A percentile compares a stretch with the other conserved stretches of the same genome.
Evolutionary conservation across 2,329 filamentous ascomycete genomes (phyloP).

Genomic region (Epichloe brachyelytri): DNA sequence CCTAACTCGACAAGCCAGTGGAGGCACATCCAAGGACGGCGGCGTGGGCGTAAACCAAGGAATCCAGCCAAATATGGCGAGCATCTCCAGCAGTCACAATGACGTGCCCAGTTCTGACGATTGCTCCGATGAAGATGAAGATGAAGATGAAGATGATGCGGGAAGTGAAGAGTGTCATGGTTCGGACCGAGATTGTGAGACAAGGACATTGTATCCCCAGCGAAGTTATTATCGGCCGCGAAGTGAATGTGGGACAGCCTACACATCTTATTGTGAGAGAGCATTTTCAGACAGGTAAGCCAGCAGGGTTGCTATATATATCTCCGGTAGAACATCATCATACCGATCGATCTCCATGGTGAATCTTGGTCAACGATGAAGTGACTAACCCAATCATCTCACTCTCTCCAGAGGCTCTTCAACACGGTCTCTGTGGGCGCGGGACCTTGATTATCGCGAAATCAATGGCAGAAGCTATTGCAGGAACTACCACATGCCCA

Average conservation of each 20-base stretch:
- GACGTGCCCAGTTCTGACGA: conserved; percentile 11
- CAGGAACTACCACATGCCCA: conserved; percentile 51
- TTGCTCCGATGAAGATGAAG: conserved; percentile 9
- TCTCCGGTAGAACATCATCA: no score
- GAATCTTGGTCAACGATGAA: not conserved
- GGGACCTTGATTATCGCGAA: conserved; percentile 41
- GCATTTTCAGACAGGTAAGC: conserved; percentile 27
- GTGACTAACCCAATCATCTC: no score
- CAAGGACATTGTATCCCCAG: conserved; percentile 29
- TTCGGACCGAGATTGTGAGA: conserved; percentile 20
- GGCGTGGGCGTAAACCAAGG: conserved; percentile 20
- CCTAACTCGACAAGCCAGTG: not conserved
- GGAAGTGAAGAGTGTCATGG: conserved; percentile 14
- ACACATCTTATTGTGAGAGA: conserved; percentile 17
- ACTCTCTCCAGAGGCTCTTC: conserved; percentile 23
- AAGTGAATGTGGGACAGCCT: conserved; percentile 23
- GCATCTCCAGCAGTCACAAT: conserved; percentile 22
- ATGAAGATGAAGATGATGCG: no score
- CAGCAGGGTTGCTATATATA: no score
- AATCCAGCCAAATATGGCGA: conserved; percentile 25
- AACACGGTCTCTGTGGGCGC: conserved; percentile 35
- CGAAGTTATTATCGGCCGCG: conserved; percentile 27
- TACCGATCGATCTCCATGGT: no score
- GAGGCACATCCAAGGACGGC: conserved; percentile 5
- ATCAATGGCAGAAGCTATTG: conserved; percentile 53